Conservation (phyloP, 2,329 filamentous ascomycete species). For the Hypoxylon sp. region DNA sequence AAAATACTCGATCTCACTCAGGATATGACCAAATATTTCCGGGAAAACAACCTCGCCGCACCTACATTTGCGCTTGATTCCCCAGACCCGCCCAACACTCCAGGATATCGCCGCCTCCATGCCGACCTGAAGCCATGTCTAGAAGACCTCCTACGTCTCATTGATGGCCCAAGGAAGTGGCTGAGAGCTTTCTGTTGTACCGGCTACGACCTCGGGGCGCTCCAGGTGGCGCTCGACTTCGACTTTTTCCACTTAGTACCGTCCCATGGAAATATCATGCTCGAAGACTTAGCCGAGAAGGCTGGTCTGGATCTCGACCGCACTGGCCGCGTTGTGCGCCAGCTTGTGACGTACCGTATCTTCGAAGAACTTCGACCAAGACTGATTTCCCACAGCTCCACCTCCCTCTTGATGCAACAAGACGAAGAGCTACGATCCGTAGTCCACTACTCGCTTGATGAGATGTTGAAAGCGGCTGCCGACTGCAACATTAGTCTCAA, state of each 20-base stretch:
- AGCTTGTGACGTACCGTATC: constrained; percentile 47
- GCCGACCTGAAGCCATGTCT: constrained; percentile 18
- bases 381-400: constrained; percentile 41
- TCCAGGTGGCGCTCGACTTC: constrained; percentile 50
- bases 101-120: background rate
- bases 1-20: too few species aligned
- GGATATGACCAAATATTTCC: too few species aligned
- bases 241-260: constrained; percentile 50
- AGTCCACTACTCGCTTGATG: constrained; percentile 47
- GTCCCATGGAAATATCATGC: constrained; percentile 32
- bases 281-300: constrained; percentile 44
- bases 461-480: constrained; percentile 51
- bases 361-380: constrained; percentile 46
- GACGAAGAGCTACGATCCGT: constrained; percentile 42
- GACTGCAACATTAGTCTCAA: constrained; percentile 38
- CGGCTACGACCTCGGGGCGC: constrained; percentile 46
- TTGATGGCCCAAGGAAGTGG: constrained; percentile 27
- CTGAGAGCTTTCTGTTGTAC: constrained; percentile 4
- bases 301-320: constrained; percentile 48
- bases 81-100: background rate
- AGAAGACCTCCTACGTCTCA: constrained; percentile 37
- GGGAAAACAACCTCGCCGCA: too few species aligned
- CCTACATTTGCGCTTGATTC: too few species aligned
- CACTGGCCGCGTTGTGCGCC: constrained; percentile 41
- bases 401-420: constrained; percentile 18